Base-by-base conservation (phyloP, 1,139 yeast species). In the Eremothecium cymbalariae region DNA sequence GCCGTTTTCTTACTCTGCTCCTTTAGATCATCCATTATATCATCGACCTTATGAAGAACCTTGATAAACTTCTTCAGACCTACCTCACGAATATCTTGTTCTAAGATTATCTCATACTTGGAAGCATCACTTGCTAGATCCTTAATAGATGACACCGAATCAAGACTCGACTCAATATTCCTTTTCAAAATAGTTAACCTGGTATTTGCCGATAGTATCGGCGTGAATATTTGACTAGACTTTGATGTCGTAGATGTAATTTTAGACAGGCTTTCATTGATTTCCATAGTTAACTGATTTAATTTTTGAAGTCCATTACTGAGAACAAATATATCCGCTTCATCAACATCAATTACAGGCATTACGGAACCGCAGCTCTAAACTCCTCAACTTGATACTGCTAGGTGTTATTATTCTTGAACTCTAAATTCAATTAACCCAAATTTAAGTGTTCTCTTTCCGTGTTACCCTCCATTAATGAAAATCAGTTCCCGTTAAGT, bases 311-410 rank as follows among this genome's bases (percentile, higher is more conserved):
- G 64, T 38, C 82, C 79, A 50, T 82, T 93, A 38, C 82, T 82
- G 27, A 86, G 66, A 7, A 86, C 86, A 2, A 85, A 77, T 31
- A 84, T 77, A 48, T 85, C 95, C 2, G 93, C 88, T 54, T 82
- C 94, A 51, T 83, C 94, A 2, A 76, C 65, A 50, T 80, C 90
- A 18, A 74, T 50, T 9, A 41, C 39, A 6, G 33, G 30, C 34
- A 40, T 40, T 13, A 26, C 20, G 17, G 27, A 12, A n/a, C 19
- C 5, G 4, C 13, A 28, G 20, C 7, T 3, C 25, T 16, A 8
- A 6, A 6, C 7, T 23, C n/a, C n/a, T n/a, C n/a, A n/a, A n/a
- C n/a, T n/a, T n/a, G n/a, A n/a, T n/a, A n/a, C n/a, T n/a, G n/a
- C n/a, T n/a, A n/a, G n/a, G n/a, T n/a, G n/a, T n/a, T n/a, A n/a